phyloP scores from a whole-genome alignment of 2,329 filamentous ascomycete species.

The Fusarium marasasianum region DNA sequence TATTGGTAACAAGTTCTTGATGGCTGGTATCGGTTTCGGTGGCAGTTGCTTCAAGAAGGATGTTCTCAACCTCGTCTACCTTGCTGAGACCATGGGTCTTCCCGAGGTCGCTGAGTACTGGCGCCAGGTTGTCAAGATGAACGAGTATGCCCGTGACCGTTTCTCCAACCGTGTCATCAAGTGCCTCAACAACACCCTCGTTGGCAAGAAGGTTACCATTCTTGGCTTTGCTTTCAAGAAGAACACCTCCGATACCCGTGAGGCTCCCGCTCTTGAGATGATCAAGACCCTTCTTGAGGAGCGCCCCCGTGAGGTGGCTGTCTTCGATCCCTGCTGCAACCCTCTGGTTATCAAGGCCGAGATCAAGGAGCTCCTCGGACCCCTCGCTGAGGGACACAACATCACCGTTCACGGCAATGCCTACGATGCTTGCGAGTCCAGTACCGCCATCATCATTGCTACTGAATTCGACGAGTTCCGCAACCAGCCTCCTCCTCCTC shows the following conservation, averaged over 20 bases:
- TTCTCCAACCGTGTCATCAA: constrained; percentile 74
- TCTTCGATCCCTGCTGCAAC: constrained; percentile 74
- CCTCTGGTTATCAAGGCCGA: constrained; percentile 60
- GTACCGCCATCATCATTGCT: constrained; percentile 63
- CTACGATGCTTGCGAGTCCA: constrained; percentile 59
- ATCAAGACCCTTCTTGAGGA: constrained; percentile 73
- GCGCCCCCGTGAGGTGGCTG: constrained; percentile 68
- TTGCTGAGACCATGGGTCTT: constrained; percentile 75
- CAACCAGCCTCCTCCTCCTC: constrained; percentile 49
- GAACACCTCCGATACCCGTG: constrained; percentile 78
- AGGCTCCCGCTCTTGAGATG: constrained; percentile 74
- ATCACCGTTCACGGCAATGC: constrained; percentile 59
- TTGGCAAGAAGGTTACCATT: constrained; percentile 75
- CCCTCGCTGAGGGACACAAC: constrained; percentile 52
- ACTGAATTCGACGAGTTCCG: constrained; percentile 67
- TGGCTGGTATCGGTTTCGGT: constrained; percentile 80
- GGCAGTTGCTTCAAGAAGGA: constrained; percentile 87
- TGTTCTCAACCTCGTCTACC: constrained; percentile 76
- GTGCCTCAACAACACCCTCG: constrained; percentile 73
- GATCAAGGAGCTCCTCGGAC: constrained; percentile 56
- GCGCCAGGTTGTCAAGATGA: constrained; percentile 78
- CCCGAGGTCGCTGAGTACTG: constrained; percentile 80
- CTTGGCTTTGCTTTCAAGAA: constrained; percentile 85
- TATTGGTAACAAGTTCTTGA: constrained; percentile 78
- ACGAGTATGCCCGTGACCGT: constrained; percentile 76